Evolutionary conservation across 1,284 basidiomycete genomes (phyloP).

Genomic region (Psilocybe mexicana): DNA sequence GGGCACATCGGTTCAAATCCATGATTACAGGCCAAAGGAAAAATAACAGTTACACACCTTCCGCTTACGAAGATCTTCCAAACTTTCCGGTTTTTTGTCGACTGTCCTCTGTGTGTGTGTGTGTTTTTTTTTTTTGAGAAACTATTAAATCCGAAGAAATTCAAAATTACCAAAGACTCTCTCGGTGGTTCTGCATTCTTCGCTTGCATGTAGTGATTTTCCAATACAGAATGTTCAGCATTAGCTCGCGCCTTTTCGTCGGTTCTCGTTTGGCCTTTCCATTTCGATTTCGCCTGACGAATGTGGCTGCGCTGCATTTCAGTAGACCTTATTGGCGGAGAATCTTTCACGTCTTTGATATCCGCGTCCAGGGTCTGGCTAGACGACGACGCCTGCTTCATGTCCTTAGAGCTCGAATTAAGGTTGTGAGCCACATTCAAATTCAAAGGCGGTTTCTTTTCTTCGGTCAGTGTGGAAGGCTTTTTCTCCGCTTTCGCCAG

Average conservation of each 20-base stretch:
- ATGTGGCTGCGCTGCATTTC: not conserved
- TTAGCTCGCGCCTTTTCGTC: not conserved
- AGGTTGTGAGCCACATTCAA: not conserved
- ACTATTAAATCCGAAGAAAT: not conserved
- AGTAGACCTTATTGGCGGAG: not conserved
- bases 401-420: not conserved
- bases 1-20: too few relatives aligned
- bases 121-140: not conserved
- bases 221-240: not conserved
- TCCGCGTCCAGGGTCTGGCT: not conserved
- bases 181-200: not conserved
- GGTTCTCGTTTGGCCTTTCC: not conserved
- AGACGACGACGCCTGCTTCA: not conserved
- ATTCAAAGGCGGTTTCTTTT: not conserved
- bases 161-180: not conserved
- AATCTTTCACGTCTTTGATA: not conserved
- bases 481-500: not conserved
- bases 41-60: slow-evolving; percentile 7
- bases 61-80: slow-evolving; percentile 11
- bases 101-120: not conserved
- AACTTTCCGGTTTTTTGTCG: slow-evolving; percentile 3
- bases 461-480: not conserved
- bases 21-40: not conserved
- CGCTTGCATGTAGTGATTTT: not conserved
- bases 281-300: not conserved